These are phyloP conservation scores for Phytopythium mirpurense DNA, from an alignment of 352 stramenopile genomes.

Conservation along the genomic window DNA sequence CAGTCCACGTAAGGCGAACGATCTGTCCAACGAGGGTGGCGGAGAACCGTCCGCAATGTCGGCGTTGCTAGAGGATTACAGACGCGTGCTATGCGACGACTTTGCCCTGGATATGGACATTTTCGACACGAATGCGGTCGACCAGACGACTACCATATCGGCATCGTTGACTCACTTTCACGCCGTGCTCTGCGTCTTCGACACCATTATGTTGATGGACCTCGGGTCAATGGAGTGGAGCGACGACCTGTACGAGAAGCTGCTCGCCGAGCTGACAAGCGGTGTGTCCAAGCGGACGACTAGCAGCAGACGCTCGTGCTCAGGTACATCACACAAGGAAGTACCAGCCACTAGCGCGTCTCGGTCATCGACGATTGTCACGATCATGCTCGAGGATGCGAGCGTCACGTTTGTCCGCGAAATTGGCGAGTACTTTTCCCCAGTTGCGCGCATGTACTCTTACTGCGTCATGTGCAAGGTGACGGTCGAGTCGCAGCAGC, in stretches of 20 bases:
- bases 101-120: slow-evolving; percentile 68
- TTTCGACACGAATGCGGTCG: slow-evolving; percentile 35
- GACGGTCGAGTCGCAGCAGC: slow-evolving; percentile 20
- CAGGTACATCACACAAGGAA: slow-evolving; percentile 8
- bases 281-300: slow-evolving; percentile 4
- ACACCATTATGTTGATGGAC: slow-evolving; percentile 37
- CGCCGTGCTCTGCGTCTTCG: slow-evolving; percentile 53
- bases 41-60: neutral
- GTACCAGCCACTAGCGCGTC: slow-evolving; percentile 13
- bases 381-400: slow-evolving; percentile 55
- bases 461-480: slow-evolving; percentile 67
- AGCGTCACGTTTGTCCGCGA: slow-evolving; percentile 71
- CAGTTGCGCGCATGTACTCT: slow-evolving; percentile 55
- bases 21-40: slow-evolving; percentile 1
- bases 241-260: slow-evolving; percentile 7
- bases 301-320: slow-evolving; percentile 1
- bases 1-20: neutral
- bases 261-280: slow-evolving; percentile 5
- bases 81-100: slow-evolving; percentile 63
- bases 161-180: slow-evolving; percentile 67
- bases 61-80: slow-evolving; percentile 22
- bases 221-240: slow-evolving; percentile 7
- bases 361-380: slow-evolving; percentile 27
- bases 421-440: slow-evolving; percentile 69
- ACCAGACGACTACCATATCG: slow-evolving; percentile 43